phyloP scores from a whole-genome alignment of 331 rosid genomes.

The Quercus lobata region DNA sequence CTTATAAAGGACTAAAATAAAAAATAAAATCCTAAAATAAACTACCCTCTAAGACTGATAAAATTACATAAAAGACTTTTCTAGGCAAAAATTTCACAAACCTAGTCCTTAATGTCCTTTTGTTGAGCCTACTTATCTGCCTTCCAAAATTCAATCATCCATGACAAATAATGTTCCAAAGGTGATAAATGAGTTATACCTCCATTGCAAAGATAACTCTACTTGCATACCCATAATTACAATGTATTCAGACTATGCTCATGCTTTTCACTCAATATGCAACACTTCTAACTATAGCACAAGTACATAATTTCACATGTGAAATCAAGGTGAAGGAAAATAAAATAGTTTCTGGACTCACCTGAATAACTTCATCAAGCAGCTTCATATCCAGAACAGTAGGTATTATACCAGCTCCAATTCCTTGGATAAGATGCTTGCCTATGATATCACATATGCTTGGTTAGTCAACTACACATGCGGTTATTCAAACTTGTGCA shows the following conservation, averaged over 20 bases:
- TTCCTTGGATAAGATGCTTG: constrained; percentile 92
- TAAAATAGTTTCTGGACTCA: constrained; percentile 26
- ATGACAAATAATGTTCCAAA: not conserved
- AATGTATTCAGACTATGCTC: not conserved
- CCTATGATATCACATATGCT: constrained; percentile 38
- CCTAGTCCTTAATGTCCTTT: not conserved
- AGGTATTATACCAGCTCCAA: constrained; percentile 96
- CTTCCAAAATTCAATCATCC: not conserved
- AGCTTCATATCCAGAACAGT: constrained; percentile 65
- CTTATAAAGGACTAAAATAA: not conserved
- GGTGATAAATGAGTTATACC: not conserved
- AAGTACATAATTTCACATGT: not conserved
- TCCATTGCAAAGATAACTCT: not conserved
- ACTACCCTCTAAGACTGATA: not conserved
- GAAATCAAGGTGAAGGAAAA: not conserved
- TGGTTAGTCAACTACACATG: not conserved
- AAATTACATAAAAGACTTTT: not conserved
- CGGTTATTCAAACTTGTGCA: not conserved
- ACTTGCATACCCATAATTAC: not conserved
- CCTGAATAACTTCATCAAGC: constrained; percentile 79
- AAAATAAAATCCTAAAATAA: not conserved
- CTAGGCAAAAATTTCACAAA: not conserved
- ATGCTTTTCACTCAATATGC: not conserved
- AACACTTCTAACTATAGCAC: not conserved
- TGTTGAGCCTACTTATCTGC: not conserved